phyloP scores from a whole-genome alignment of 2,329 filamentous ascomycete species.

The Ascocoryne sarcoides region DNA sequence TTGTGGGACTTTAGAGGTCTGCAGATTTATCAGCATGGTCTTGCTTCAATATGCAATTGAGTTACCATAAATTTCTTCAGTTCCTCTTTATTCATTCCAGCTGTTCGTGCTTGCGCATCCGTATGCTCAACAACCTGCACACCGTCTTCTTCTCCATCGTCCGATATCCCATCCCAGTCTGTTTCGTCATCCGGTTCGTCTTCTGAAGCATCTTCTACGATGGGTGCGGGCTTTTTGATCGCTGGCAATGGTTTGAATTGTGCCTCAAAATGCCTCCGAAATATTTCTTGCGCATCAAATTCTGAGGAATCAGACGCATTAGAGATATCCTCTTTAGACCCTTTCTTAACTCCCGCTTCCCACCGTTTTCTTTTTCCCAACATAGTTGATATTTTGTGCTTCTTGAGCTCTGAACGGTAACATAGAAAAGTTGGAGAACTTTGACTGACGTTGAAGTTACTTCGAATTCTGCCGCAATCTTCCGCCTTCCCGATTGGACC shows the following conservation, averaged over 20 bases:
- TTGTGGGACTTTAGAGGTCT: constrained; percentile 27
- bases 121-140: constrained; percentile 38
- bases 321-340: background rate
- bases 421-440: too few relatives aligned
- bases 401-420: too few relatives aligned
- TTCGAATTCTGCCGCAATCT: background rate
- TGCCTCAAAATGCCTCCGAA: constrained; percentile 79
- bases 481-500: background rate
- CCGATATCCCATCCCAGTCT: constrained; percentile 58
- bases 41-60: background rate
- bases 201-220: constrained; percentile 13
- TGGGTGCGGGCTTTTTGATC: constrained; percentile 12
- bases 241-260: constrained; percentile 67
- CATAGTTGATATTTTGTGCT: background rate
- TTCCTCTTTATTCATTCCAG: constrained; percentile 54
- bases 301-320: constrained; percentile 17
- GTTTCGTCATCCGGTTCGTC: constrained; percentile 32
- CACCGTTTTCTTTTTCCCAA: background rate
- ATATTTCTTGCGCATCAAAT: constrained; percentile 61
- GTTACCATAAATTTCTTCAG: constrained; percentile 71
- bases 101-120: constrained; percentile 21
- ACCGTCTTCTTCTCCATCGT: constrained; percentile 34
- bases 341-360: background rate
- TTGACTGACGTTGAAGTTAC: too few relatives aligned
- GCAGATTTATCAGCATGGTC: constrained; percentile 4